Conservation (phyloP, 2,329 filamentous ascomycete species). For the Aspergillus amoenus region DNA sequence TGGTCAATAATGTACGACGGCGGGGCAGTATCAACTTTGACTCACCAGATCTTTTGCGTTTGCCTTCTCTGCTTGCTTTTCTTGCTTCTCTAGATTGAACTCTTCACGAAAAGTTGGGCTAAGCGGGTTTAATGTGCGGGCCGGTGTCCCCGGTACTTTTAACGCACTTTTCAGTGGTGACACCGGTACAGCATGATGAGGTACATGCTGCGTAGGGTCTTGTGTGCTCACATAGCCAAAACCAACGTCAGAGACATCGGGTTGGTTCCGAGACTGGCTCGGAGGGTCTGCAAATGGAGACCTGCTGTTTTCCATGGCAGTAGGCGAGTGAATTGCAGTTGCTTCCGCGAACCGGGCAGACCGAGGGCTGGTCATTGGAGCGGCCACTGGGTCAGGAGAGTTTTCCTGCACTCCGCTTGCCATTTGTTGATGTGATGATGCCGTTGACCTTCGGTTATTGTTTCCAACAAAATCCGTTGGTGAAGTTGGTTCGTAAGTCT, state of each 20-base stretch:
- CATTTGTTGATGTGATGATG: constrained; percentile 26
- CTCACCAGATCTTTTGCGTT: constrained; percentile 86
- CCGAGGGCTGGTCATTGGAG: constrained; percentile 52
- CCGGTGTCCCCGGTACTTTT: constrained; percentile 81
- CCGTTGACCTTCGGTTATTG: constrained; percentile 32
- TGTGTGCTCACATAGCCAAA: constrained; percentile 81
- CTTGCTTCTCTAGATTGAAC: constrained; percentile 79
- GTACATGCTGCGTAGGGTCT: constrained; percentile 49
- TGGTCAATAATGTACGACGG: neutral
- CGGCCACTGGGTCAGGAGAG: constrained; percentile 32
- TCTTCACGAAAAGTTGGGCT: constrained; percentile 93
- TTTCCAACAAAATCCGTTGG: constrained; percentile 39
- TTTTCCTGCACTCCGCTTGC: constrained; percentile 25
- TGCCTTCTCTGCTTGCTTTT: constrained; percentile 77
- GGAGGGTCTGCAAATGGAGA: constrained; percentile 56
- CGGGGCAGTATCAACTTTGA: constrained; percentile 19
- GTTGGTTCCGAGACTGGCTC: constrained; percentile 51
- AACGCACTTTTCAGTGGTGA: constrained; percentile 87
- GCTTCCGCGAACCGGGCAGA: constrained; percentile 65
- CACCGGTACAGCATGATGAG: constrained; percentile 63
- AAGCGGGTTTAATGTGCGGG: constrained; percentile 72
- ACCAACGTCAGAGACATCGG: constrained; percentile 74
- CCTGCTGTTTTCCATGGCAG: constrained; percentile 47
- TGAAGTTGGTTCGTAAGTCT: constrained; percentile 37
- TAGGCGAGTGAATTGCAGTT: constrained; percentile 62